phyloP scores from a whole-genome alignment of 202 grass and related monocot species.

The Hordeum pubiflorum region DNA sequence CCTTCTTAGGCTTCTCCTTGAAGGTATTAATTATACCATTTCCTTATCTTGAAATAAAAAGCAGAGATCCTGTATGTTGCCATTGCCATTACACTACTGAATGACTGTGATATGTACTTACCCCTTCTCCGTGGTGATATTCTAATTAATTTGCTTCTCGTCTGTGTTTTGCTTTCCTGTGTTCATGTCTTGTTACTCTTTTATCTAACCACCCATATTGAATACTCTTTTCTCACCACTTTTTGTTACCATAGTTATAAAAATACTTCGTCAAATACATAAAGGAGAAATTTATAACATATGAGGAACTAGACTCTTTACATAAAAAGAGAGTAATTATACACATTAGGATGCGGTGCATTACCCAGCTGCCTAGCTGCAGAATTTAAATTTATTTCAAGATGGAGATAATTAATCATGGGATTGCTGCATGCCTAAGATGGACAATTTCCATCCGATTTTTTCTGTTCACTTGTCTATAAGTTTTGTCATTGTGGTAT shows the following conservation, averaged over 20 bases:
- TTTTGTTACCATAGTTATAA: not conserved
- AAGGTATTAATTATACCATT: constrained; percentile 46
- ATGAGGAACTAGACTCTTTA: not conserved
- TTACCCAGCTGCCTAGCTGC: not conserved
- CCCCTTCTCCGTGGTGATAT: not conserved
- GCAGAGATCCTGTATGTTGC: not conserved
- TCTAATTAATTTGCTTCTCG: not conserved
- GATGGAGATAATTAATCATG: not conserved
- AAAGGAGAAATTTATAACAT: not conserved
- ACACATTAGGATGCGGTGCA: not conserved
- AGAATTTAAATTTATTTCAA: not conserved
- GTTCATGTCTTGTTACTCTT: not conserved
- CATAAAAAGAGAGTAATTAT: not conserved
- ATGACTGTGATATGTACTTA: not conserved
- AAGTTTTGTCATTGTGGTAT: constrained; percentile 1
- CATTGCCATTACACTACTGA: not conserved
- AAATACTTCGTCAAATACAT: not conserved
- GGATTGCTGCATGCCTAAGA: not conserved
- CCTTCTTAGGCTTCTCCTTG: constrained; percentile 82
- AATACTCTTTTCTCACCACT: not conserved
- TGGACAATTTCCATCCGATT: not conserved
- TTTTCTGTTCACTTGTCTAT: not conserved
- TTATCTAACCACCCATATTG: not conserved
- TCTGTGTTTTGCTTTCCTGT: not conserved
- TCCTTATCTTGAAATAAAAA: not conserved